Evolutionary conservation across 208 protist species (phyloP).

Genomic region (Trypanosoma avium): DNA sequence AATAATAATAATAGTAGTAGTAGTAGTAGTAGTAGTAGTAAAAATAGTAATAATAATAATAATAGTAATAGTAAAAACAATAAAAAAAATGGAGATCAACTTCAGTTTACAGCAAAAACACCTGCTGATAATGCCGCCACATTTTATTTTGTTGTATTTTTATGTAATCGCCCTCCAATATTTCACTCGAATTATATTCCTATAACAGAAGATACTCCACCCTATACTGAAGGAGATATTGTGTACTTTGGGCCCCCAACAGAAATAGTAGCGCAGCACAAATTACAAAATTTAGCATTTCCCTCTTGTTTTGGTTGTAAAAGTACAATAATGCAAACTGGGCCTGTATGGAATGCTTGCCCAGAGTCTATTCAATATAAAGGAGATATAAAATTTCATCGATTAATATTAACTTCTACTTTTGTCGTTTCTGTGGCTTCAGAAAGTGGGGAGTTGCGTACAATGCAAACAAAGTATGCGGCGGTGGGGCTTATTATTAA

Average conservation of each 20-base stretch:
- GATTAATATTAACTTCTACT: constrained; percentile 49
- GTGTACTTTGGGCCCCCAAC: constrained; percentile 35
- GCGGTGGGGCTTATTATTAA: constrained; percentile 64
- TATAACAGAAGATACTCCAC: constrained; percentile 7
- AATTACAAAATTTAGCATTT: constrained; percentile 72
- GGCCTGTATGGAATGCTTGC: constrained; percentile 43
- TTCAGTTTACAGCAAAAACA: too few relatives aligned
- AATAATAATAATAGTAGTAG: too few relatives aligned
- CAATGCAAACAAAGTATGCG: constrained; percentile 54
- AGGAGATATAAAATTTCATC: constrained; percentile 56
- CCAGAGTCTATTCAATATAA: constrained; percentile 13
- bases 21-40: too few relatives aligned
- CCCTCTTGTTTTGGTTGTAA: constrained; percentile 49
- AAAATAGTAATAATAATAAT: not conserved
- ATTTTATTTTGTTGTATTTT: constrained; percentile 81
- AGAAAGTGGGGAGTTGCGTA: constrained; percentile 43
- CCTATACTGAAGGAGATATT: constrained; percentile 33
- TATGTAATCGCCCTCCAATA: constrained; percentile 63
- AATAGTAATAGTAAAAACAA: not conserved
- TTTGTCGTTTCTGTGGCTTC: constrained; percentile 56
- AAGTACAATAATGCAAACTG: constrained; percentile 10
- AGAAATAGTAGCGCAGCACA: constrained; percentile 73
- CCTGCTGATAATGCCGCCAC: constrained; percentile 27
- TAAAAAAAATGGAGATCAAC: too few relatives aligned
- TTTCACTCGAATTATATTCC: constrained; percentile 79